Conservation (phyloP, 768 basidiomycete species). For the Naematelia aurantialba region DNA sequence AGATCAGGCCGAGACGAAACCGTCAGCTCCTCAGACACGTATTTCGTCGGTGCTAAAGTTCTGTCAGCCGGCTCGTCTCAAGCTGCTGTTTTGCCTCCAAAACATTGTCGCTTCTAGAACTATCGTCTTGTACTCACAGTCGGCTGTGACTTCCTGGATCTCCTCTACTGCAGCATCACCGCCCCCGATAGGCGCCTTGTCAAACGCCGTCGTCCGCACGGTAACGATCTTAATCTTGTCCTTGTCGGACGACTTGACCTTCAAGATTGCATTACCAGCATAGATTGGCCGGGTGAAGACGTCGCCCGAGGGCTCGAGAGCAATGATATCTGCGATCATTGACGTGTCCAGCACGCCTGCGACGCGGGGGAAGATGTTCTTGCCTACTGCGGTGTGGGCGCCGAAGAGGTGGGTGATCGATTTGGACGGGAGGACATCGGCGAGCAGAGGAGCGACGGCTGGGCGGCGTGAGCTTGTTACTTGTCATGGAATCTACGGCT, state of each 20-base stretch:
- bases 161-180: slow-evolving; percentile 60
- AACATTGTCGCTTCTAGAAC: not conserved
- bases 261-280: slow-evolving; percentile 94
- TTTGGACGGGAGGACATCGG: slow-evolving; percentile 64
- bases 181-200: slow-evolving; percentile 57
- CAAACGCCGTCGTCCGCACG: slow-evolving; percentile 84
- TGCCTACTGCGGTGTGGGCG: slow-evolving; percentile 84
- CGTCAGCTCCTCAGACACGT: slow-evolving; percentile 60
- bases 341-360: slow-evolving; percentile 85
- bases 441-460: slow-evolving; percentile 73
- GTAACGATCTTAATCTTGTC: slow-evolving; percentile 90
- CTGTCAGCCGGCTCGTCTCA: not conserved
- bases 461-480: slow-evolving; percentile 24
- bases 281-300: slow-evolving; percentile 91
- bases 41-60: slow-evolving; percentile 47
- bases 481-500: too few relatives aligned
- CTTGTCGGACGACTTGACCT: slow-evolving; percentile 69
- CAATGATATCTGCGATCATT: slow-evolving; percentile 85
- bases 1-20: slow-evolving; percentile 92
- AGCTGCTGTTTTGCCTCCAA: not conserved
- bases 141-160: slow-evolving; percentile 56
- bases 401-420: slow-evolving; percentile 86
- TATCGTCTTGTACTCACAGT: slow-evolving; percentile 23
- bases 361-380: slow-evolving; percentile 87
- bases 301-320: slow-evolving; percentile 64